These are phyloP conservation scores for Durusdinium trenchii DNA, from an alignment of 73 alveolate genomes.

Conservation along the genomic window DNA sequence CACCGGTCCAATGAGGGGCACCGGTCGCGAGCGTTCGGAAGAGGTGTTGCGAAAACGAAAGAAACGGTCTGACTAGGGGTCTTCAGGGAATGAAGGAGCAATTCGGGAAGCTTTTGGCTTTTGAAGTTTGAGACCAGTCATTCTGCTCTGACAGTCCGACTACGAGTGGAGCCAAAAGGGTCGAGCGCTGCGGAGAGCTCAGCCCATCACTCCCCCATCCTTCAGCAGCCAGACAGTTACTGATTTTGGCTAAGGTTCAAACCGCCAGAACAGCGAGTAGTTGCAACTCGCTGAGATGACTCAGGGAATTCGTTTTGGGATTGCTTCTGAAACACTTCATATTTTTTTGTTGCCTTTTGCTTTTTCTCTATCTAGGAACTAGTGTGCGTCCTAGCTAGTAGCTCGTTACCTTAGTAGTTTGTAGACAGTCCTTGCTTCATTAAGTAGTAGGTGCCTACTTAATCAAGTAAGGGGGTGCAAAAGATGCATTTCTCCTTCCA, in stretches of 20 bases:
- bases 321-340: too few relatives aligned
- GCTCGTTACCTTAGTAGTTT: too few relatives aligned
- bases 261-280: slow-evolving; percentile 80
- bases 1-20: neutral
- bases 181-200: slow-evolving; percentile 27
- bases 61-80: too few relatives aligned
- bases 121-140: neutral
- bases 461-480: too few relatives aligned
- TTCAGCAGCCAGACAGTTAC: neutral
- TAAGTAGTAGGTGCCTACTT: too few relatives aligned
- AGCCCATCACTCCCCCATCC: neutral
- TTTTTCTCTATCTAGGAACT: too few relatives aligned
- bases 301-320: too few relatives aligned
- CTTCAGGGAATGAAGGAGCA: neutral
- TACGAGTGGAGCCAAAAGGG: slow-evolving; percentile 94
- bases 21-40: neutral
- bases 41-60: neutral
- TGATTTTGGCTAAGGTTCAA: slow-evolving; percentile 38
- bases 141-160: slow-evolving; percentile 41
- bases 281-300: too few relatives aligned
- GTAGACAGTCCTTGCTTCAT: too few relatives aligned
- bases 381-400: too few relatives aligned
- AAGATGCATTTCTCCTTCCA: neutral
- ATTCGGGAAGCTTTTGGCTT: neutral
- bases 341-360: too few relatives aligned